Percentiles rank a stretch among this genome's conserved stretches.
phyloP scores from a whole-genome alignment of 257 asterid species.

The Fraxinus americana region DNA sequence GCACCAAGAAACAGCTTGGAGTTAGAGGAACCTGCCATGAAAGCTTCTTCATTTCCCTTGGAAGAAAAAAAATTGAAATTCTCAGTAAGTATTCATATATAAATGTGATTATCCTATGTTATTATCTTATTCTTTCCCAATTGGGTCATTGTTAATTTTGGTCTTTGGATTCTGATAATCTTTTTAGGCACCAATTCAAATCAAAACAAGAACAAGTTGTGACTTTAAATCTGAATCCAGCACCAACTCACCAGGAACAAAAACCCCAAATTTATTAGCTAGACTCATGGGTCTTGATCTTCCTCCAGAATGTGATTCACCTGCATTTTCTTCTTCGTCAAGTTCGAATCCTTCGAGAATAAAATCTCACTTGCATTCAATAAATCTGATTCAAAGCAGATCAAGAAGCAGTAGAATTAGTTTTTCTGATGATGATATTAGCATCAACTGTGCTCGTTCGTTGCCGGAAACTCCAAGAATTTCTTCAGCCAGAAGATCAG shows the following conservation, averaged over 20 bases:
- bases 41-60: slow-evolving; percentile 28
- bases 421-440: slow-evolving; percentile 42
- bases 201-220: slow-evolving; percentile 56
- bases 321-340: slow-evolving; percentile 35
- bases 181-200: slow-evolving; percentile 64
- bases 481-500: slow-evolving; percentile 64
- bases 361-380: slow-evolving; percentile 29
- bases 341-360: slow-evolving; percentile 13
- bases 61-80: slow-evolving; percentile 46
- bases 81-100: slow-evolving; percentile 47
- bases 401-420: slow-evolving; percentile 12
- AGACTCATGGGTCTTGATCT: slow-evolving; percentile 91
- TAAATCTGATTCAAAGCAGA: slow-evolving; percentile 13
- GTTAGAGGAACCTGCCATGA: slow-evolving; percentile 36
- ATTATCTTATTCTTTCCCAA: slow-evolving; percentile 29
- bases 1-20: slow-evolving; percentile 97
- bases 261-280: slow-evolving; percentile 82
- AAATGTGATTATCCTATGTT: no score
- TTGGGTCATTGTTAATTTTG: not conserved
- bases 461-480: slow-evolving; percentile 78
- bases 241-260: slow-evolving; percentile 54
- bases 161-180: slow-evolving; percentile 8
- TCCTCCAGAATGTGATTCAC: slow-evolving; percentile 60
- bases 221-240: slow-evolving; percentile 47
- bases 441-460: slow-evolving; percentile 51